A percentile compares a stretch with the other conserved stretches of the same genome.
These are phyloP conservation scores for Claviceps arundinis DNA, from an alignment of 2,329 filamentous ascomycete species.

Conservation along the genomic window DNA sequence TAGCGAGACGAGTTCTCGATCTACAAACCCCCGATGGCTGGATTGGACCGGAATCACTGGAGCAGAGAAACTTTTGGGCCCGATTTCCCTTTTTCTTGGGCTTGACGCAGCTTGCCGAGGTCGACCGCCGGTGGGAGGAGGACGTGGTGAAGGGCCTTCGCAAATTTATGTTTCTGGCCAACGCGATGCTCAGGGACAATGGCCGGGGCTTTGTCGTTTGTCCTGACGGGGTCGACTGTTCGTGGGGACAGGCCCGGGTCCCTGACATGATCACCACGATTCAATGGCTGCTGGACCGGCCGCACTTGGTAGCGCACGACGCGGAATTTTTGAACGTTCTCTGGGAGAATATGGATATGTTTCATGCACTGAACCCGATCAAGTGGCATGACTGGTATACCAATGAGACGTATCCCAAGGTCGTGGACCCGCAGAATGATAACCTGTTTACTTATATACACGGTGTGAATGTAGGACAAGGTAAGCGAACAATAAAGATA, in stretches of 20 bases:
- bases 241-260: slow-evolving; percentile 21
- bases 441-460: slow-evolving; percentile 21
- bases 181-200: slow-evolving; percentile 41
- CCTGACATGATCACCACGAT: slow-evolving; percentile 27
- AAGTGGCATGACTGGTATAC: slow-evolving; percentile 19
- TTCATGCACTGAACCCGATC: slow-evolving; percentile 17
- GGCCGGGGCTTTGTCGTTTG: slow-evolving; percentile 35
- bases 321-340: slow-evolving; percentile 13
- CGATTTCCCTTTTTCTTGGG: slow-evolving; percentile 19
- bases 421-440: slow-evolving; percentile 8
- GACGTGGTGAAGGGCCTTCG: slow-evolving; percentile 9
- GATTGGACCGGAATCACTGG: slow-evolving; percentile 27
- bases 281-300: slow-evolving; percentile 25
- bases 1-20: slow-evolving; percentile 29
- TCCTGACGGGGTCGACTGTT: slow-evolving; percentile 22
- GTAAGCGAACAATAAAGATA: slow-evolving; percentile 14
- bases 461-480: slow-evolving; percentile 31
- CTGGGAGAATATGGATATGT: slow-evolving; percentile 28
- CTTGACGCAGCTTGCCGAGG: slow-evolving; percentile 20
- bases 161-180: slow-evolving; percentile 27
- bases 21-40: slow-evolving; percentile 35
- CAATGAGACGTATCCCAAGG: slow-evolving; percentile 9
- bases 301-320: neutral
- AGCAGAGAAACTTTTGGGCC: slow-evolving; percentile 18
- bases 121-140: slow-evolving; percentile 13